phyloP scores from a whole-genome alignment of 108 stramenopile species.

The Pseudonitzschia pungens region DNA sequence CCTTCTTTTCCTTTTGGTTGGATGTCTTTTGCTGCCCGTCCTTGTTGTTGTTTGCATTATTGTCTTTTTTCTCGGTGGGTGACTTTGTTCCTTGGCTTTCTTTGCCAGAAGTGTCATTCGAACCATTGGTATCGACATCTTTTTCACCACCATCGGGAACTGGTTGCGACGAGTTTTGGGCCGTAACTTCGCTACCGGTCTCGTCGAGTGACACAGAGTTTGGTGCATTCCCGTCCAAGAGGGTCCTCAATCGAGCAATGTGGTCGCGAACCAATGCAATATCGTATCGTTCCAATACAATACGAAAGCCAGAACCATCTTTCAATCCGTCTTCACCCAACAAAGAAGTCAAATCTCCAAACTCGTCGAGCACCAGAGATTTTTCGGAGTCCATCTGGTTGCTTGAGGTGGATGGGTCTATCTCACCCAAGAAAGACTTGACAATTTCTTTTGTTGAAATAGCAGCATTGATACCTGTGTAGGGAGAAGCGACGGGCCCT shows the following conservation, averaged over 20 bases:
- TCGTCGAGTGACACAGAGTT: conserved; percentile 36
- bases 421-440: conserved; percentile 41
- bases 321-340: conserved; percentile 33
- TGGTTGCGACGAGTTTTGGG: neutral
- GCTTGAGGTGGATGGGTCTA: conserved; percentile 15
- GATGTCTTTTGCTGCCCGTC: conserved; percentile 2
- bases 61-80: conserved; percentile 10
- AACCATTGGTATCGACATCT: conserved; percentile 3
- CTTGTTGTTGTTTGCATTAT: conserved; percentile 19
- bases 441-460: conserved; percentile 53
- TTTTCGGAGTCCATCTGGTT: neutral
- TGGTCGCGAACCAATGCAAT: conserved; percentile 66
- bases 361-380: conserved; percentile 60
- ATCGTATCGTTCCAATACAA: conserved; percentile 81
- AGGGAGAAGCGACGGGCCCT: conserved; percentile 44
- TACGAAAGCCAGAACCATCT: conserved; percentile 60
- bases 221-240: conserved; percentile 81
- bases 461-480: conserved; percentile 61
- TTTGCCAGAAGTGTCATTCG: conserved; percentile 13
- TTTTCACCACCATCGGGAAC: neutral
- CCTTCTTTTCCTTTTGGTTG: conserved; percentile 21
- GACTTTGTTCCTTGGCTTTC: conserved; percentile 20
- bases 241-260: conserved; percentile 46
- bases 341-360: conserved; percentile 61
- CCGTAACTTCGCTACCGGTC: neutral